Conservation (phyloP, 768 basidiomycete species). For the Saitozyma podzolica region DNA sequence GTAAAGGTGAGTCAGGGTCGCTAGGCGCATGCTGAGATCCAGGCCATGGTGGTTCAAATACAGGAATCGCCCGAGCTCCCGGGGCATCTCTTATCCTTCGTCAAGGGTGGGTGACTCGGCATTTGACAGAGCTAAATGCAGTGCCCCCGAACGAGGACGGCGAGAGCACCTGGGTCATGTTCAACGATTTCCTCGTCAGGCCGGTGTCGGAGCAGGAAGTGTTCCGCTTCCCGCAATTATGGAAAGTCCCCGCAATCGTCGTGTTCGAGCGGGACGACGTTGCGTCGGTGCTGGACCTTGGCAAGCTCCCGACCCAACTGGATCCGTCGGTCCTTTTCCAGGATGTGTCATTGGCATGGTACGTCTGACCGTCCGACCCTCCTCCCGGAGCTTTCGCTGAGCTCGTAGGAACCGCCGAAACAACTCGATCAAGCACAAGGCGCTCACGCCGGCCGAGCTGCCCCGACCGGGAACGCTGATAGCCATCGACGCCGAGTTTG, state of each 20-base stretch:
- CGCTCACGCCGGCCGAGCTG: slow-evolving; percentile 69
- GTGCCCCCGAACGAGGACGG: slow-evolving; percentile 67
- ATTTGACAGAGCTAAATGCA: slow-evolving; percentile 41
- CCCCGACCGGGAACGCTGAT: slow-evolving; percentile 83
- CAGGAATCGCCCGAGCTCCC: slow-evolving; percentile 64
- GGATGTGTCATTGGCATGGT: slow-evolving; percentile 88
- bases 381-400: background rate
- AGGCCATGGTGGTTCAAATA: slow-evolving; percentile 83
- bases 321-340: slow-evolving; percentile 74
- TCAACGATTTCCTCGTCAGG: slow-evolving; percentile 92
- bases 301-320: slow-evolving; percentile 63
- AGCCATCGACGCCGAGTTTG: slow-evolving; percentile 97
- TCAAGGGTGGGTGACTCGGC: slow-evolving; percentile 65
- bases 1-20: slow-evolving; percentile 62
- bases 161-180: slow-evolving; percentile 74
- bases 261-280: slow-evolving; percentile 78
- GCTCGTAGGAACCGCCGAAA: slow-evolving; percentile 71
- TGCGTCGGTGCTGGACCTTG: slow-evolving; percentile 63
- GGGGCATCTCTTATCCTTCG: slow-evolving; percentile 82
- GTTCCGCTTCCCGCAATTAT: slow-evolving; percentile 77
- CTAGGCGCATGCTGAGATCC: slow-evolving; percentile 2
- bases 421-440: slow-evolving; percentile 72
- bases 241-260: slow-evolving; percentile 97
- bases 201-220: slow-evolving; percentile 85
- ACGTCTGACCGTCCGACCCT: slow-evolving; percentile 37